phyloP scores from a whole-genome alignment of 208 protist species.

The Entamoeba dispar region DNA sequence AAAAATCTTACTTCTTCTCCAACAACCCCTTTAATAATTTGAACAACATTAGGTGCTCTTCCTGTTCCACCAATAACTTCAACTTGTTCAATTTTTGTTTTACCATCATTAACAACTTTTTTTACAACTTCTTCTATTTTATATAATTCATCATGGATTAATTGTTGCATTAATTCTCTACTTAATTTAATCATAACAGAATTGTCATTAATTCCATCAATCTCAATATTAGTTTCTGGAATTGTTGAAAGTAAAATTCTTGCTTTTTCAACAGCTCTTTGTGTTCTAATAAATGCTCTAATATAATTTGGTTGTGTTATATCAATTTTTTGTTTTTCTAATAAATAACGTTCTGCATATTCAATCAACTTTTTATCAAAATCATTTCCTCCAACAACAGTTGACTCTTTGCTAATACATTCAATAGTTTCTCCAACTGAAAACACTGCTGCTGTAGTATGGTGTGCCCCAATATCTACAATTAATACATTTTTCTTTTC shows the following conservation, averaged over 20 bases:
- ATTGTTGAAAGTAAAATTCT: background rate
- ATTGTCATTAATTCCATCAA: background rate
- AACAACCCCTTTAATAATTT: background rate
- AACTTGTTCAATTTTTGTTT: background rate
- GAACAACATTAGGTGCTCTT: background rate
- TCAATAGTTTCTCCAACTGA: background rate
- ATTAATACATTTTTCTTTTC: background rate
- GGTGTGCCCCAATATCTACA: background rate
- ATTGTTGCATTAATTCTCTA: background rate
- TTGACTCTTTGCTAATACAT: background rate
- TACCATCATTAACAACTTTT: background rate
- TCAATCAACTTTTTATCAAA: background rate
- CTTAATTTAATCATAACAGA: background rate
- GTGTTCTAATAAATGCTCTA: background rate
- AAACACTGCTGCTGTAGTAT: background rate
- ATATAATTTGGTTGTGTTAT: background rate
- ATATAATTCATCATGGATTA: background rate
- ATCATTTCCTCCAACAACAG: background rate
- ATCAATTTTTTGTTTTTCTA: background rate
- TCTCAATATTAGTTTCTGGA: background rate
- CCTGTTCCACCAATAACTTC: background rate
- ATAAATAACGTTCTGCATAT: background rate
- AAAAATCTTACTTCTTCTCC: background rate
- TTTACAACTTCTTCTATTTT: background rate
- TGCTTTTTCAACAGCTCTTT: background rate